Conservation (phyloP, 2,329 filamentous ascomycete species). For the Botrytis paeoniae region DNA sequence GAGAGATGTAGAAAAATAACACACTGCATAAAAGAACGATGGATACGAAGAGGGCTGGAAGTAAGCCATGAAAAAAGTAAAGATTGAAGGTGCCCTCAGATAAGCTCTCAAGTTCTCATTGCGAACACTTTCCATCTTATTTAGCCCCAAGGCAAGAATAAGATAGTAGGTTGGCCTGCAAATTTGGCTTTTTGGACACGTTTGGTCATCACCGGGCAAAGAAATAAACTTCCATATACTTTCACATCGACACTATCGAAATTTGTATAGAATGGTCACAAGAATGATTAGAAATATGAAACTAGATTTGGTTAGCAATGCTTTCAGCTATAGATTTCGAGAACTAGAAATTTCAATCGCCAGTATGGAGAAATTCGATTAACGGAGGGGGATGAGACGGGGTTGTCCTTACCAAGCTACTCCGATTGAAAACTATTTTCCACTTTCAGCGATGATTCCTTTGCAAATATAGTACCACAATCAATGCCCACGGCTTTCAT, state of each 20-base stretch:
- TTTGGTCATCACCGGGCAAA: slow-evolving; percentile 40
- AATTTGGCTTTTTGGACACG: slow-evolving; percentile 41
- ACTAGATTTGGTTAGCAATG: slow-evolving; percentile 23
- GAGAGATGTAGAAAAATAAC: not conserved
- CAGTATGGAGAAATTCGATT: not conserved
- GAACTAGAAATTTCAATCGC: not conserved
- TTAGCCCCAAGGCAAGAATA: slow-evolving; percentile 23
- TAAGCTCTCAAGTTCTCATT: slow-evolving; percentile 42
- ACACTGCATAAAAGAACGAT: not conserved
- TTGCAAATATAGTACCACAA: not conserved
- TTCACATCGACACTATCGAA: slow-evolving; percentile 20
- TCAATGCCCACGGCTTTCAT: slow-evolving; percentile 20
- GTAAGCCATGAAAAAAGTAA: not conserved
- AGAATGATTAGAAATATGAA: slow-evolving; percentile 18
- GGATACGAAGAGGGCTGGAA: not conserved
- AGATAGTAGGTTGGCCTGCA: slow-evolving; percentile 39
- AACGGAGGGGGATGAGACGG: not conserved
- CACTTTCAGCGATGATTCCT: slow-evolving; percentile 30
- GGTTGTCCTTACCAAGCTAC: slow-evolving; percentile 31
- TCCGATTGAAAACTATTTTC: slow-evolving; percentile 42
- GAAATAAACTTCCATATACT: slow-evolving; percentile 22
- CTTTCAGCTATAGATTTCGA: not conserved
- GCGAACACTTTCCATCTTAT: slow-evolving; percentile 36
- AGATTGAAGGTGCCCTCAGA: slow-evolving; percentile 37
- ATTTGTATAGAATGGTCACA: slow-evolving; percentile 17